Percentiles rank a stretch among this genome's conserved stretches.
Evolutionary conservation across 176 grass and related monocot species (phyloP).

Genomic region (Avena eriantha): DNA sequence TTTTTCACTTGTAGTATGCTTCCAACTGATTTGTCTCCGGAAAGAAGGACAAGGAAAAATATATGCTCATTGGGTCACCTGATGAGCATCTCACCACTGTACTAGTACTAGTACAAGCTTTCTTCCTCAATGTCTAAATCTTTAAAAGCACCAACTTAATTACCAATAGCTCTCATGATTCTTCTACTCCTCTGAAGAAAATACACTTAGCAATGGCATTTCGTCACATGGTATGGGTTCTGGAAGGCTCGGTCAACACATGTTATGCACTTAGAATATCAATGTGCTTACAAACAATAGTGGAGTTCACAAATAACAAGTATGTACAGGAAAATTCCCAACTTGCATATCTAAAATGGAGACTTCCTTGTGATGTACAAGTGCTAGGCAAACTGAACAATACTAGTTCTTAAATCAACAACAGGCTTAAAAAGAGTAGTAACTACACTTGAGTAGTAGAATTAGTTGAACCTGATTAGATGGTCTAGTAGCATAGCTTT

Average conservation of each 20-base stretch:
- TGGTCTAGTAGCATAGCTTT: too few species aligned
- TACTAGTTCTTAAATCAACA: too few species aligned
- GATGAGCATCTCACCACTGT: slow-evolving; percentile 12
- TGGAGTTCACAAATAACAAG: too few species aligned
- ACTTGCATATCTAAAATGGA: too few species aligned
- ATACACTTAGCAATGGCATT: neutral
- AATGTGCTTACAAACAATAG: too few species aligned
- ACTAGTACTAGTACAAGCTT: neutral
- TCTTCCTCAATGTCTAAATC: slow-evolving; percentile 35
- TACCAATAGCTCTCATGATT: neutral
- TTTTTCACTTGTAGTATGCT: slow-evolving; percentile 34
- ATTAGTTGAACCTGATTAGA: too few species aligned
- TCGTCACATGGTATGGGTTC: slow-evolving; percentile 27
- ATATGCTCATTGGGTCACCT: neutral
- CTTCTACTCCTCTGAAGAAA: neutral
- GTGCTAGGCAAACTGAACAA: too few species aligned
- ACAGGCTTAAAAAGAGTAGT: slow-evolving; percentile 24
- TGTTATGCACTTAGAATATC: too few species aligned
- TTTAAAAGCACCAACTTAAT: neutral
- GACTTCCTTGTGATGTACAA: too few species aligned
- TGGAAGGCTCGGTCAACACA: slow-evolving; percentile 20
- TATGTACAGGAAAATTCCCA: too few species aligned
- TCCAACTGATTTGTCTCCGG: slow-evolving; percentile 2
- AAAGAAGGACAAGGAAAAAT: neutral
- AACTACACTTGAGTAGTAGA: too few species aligned